Evolutionary conservation across 169 alveolate genomes (phyloP), one percentile per base, ranked within the genome.

Genomic region (Plasmodium fragile): DNA sequence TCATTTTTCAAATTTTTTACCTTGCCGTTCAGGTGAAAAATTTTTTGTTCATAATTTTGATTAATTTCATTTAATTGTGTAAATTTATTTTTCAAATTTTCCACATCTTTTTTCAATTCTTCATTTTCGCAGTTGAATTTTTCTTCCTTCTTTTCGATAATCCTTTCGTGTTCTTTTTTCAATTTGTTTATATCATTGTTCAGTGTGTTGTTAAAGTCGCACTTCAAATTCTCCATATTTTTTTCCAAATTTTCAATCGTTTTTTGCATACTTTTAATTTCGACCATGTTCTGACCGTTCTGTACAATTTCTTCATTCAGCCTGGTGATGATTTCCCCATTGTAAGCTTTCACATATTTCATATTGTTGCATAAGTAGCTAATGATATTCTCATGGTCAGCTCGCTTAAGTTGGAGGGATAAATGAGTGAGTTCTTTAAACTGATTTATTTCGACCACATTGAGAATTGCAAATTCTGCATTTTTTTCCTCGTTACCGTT

Each of bases 171-270:
- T 78, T 83, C 81, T 82, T 71, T 75, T 39, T 28, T 79, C 49
- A 83, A 73, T 7, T 65, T 82, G 2, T 92, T 43, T 75, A 83
- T 92, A 10, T 83, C 95, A 52, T 59, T 92, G 28, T 28, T 73
- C 22, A 92, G 18, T 11, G 92, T 81, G 25, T 43, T 11, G 82
- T 39, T 82, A 59, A 83, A 92, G 69, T 92, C 82, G 43, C 59
- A 41, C 10, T 75, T 92, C 25, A 94, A 16, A 5, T 41, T 49
- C 11, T 80, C 65, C 5, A 94, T 92, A 32, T 45, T 43, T 7
- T 78, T 39, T 49, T 94, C 95, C 65, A 93, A 78, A 43, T 91
- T 78, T 83, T 92, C 96, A 28, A 92, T 94, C 22, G 82, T 92
- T 78, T 80, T 83, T 52, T 90, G 78, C 32, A 82, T 32, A 16